phyloP scores from a whole-genome alignment of 2,329 filamentous ascomycete species.

The Epichloe hybrida region DNA sequence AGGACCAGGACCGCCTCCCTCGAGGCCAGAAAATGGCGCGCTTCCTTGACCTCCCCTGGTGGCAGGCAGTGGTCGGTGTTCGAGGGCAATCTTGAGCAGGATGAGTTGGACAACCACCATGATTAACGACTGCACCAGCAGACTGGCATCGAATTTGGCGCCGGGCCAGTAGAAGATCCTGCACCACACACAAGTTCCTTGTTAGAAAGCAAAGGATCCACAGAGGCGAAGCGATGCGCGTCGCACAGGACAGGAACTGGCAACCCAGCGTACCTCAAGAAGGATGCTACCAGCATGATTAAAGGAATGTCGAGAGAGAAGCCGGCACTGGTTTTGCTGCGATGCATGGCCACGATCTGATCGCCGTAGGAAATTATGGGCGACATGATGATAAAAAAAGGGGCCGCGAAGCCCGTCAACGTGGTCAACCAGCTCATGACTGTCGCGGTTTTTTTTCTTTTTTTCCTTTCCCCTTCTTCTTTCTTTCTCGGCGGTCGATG shows the following conservation, averaged over 20 bases:
- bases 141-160: constrained; percentile 47
- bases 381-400: constrained; percentile 49
- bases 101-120: constrained; percentile 51
- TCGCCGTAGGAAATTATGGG: constrained; percentile 53
- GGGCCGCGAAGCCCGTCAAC: constrained; percentile 43
- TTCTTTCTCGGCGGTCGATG: neutral
- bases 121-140: constrained; percentile 51
- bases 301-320: constrained; percentile 60
- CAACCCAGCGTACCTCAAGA: constrained; percentile 38
- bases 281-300: constrained; percentile 57
- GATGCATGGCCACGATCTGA: constrained; percentile 52
- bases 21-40: constrained; percentile 45
- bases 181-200: constrained; percentile 1
- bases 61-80: constrained; percentile 47
- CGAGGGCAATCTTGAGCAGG: constrained; percentile 54
- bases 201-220: no score
- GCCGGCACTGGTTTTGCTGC: constrained; percentile 48
- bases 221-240: neutral
- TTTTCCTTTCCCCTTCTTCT: neutral
- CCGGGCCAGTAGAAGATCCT: constrained; percentile 61
- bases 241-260: neutral
- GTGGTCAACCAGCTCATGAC: constrained; percentile 30
- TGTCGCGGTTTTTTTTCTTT: neutral
- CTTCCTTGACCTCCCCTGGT: constrained; percentile 47
- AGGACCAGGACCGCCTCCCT: constrained; percentile 24